These are phyloP conservation scores for Colletotrichum neosansevieriae DNA, from an alignment of 2,329 filamentous ascomycete species.

Conservation along the genomic window DNA sequence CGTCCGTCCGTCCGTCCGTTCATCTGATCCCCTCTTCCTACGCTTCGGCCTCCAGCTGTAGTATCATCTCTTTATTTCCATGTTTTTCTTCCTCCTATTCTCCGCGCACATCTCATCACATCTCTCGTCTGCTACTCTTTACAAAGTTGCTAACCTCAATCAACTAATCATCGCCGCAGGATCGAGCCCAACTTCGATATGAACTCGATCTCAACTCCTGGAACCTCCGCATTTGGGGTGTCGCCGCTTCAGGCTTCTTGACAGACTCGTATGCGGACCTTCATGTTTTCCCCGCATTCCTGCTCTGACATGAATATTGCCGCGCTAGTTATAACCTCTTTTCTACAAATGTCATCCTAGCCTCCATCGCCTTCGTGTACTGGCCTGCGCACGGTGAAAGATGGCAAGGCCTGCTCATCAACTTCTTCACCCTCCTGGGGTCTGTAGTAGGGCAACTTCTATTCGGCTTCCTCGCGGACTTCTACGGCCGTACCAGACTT, in stretches of 20 bases:
- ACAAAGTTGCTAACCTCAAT: neutral
- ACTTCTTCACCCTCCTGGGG: conserved; percentile 64
- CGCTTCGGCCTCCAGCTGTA: neutral
- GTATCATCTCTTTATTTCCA: neutral
- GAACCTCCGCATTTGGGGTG: conserved; percentile 67
- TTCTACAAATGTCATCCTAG: conserved; percentile 66
- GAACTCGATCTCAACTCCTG: conserved; percentile 67
- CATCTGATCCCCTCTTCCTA: neutral
- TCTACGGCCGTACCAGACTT: conserved; percentile 65
- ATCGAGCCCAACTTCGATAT: conserved; percentile 64
- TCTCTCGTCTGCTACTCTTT: too few species aligned
- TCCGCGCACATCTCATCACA: neutral
- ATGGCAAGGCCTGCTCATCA: conserved; percentile 62
- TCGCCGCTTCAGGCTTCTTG: conserved; percentile 66
- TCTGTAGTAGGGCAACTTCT: conserved; percentile 64
- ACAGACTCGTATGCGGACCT: conserved; percentile 60
- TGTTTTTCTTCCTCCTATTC: conserved; percentile 9
- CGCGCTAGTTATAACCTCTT: conserved; percentile 64
- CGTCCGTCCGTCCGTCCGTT: too few species aligned
- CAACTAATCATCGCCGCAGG: conserved; percentile 48
- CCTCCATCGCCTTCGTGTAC: conserved; percentile 65
- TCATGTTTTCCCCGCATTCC: neutral
- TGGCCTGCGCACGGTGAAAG: conserved; percentile 58
- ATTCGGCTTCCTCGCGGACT: conserved; percentile 67
- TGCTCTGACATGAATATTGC: neutral